These are phyloP conservation scores for Lizonia empirigonia DNA, from an alignment of 2,329 filamentous ascomycete species.

Conservation along the genomic window DNA sequence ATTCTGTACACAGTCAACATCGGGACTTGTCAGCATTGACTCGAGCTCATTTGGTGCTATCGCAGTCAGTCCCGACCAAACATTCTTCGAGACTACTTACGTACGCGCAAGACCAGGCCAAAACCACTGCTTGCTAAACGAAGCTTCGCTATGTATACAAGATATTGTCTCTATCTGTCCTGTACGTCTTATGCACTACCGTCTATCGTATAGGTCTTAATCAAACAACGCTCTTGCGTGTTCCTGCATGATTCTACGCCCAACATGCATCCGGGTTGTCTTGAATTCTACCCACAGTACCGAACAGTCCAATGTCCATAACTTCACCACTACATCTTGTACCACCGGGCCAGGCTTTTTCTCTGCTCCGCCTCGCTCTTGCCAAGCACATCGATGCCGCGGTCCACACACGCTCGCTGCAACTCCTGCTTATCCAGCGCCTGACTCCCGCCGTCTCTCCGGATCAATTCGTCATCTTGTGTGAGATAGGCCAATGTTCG, in stretches of 20 bases:
- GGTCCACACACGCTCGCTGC: slow-evolving; percentile 70
- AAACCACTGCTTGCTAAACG: neutral
- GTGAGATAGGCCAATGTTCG: slow-evolving; percentile 67
- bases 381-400: slow-evolving; percentile 37
- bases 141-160: neutral
- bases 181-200: neutral
- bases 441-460: slow-evolving; percentile 64
- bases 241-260: neutral
- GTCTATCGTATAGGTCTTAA: neutral
- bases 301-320: too few relatives aligned
- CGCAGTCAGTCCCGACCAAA: too few relatives aligned
- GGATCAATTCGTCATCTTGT: slow-evolving; percentile 73
- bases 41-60: too few relatives aligned
- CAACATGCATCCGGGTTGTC: neutral
- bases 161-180: neutral
- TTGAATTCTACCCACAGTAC: too few relatives aligned
- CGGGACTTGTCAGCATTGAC: too few relatives aligned
- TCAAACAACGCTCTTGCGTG: neutral
- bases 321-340: slow-evolving; percentile 1
- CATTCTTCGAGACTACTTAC: too few relatives aligned
- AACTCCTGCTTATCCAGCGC: slow-evolving; percentile 69
- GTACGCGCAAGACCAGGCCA: neutral
- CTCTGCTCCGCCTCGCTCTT: slow-evolving; percentile 38
- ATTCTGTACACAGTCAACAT: too few relatives aligned
- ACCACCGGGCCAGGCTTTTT: slow-evolving; percentile 32